Base-by-base conservation (phyloP, 129 eudicot species). In the Mikania micrantha region DNA sequence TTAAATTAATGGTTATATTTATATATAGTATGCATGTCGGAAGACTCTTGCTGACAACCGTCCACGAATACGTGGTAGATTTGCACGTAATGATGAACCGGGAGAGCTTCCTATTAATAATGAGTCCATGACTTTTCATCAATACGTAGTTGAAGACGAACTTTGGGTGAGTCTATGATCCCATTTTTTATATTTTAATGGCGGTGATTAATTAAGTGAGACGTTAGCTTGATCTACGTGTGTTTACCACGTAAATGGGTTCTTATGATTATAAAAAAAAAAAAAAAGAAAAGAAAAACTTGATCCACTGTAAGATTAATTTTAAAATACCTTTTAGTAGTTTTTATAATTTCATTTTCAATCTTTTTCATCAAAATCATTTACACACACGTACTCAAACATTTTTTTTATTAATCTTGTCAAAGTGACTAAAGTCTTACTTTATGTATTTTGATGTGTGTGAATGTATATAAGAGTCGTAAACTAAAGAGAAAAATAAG, bases 1-100 rank as follows among this genome's bases (percentile, higher is more conserved):
- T n/a, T n/a, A n/a, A n/a, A 2, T 20, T 64, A 7, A 27, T 21
- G 38, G 29, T 2, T 65, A 29, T 52, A 1, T 65, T 20, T 52
- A 1, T 54, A 47, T 56, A 70, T 41, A 47, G 98, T 92, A 92
- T 81, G 96, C 91, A 78, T 92, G 98, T 60, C 96, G 98, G 40
- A 92, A 92, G 67, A 88, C 98, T 27, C 84, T 92, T 69, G 98
- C 98, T 7, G 98, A 92, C 74, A 92, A 78, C 38, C 80, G 98
- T 41, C 95, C 91, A 54, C 72, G 98, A 66, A 86, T 92, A 78
- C 96, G 98, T 62, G 98, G 98, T 74, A 88, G 98, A 69, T 92
- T 92, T 73, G 98, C 96, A 4, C 85, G 96, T 11, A 92, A 84
- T 71, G 96, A 92, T 69, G 98, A 92, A 60, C 74, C 82, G 34